Evolutionary conservation across 192 early-diverging fungal species (phyloP), one percentile per base, ranked within the genome.

Genomic region (Phycomyces blakesleeanus): DNA sequence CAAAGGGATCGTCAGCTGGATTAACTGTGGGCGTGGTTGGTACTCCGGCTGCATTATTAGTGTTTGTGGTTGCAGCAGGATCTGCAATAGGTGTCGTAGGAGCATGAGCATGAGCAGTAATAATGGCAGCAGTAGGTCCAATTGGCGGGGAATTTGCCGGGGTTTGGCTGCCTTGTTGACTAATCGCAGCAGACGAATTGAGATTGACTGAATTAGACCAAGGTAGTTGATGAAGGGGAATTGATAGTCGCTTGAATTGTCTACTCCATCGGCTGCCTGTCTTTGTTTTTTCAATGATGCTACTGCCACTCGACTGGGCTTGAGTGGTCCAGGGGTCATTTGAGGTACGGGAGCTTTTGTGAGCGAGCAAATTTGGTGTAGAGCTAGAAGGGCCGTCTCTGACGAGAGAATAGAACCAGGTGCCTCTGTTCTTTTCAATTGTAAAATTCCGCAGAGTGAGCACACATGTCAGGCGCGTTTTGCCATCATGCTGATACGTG

Each of bases 401-500:
- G 14, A 57, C 6, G 27, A 34, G 1, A 4, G 55, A 57, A 15
- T 25, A 34, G 22, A 57, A 8, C 29, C 26, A 27, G 8, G 55
- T 18, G 1, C 22, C 25, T 16, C 49, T 20, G 39, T 12, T 52
- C 37, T 57, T 57, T 54, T 72, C 57, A 41, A 25, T 52, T 1
- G 38, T 58, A 52, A 66, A 57, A 27, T 73, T 62, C 7, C 55
- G 55, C 11, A 73, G 40, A 18, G 63, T 47, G 25, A 73, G 40
- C 2, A 73, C 59, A 49, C 71, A 73, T 8, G 24, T 21, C 9
- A 73, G 47, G 21, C 51, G 64, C 20, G 51, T 55, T 16, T 39
- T 52, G 6, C 59, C 55, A 37, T 56, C 61, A 29, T 66, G 64
- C n/a, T 55, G 47, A 49, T 67, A 73, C 2, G 64, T 73, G 37